Percentiles rank a stretch among this genome's conserved stretches.
Evolutionary conservation across 768 basidiomycete species (phyloP).

Genomic region (Russula brevipes): DNA sequence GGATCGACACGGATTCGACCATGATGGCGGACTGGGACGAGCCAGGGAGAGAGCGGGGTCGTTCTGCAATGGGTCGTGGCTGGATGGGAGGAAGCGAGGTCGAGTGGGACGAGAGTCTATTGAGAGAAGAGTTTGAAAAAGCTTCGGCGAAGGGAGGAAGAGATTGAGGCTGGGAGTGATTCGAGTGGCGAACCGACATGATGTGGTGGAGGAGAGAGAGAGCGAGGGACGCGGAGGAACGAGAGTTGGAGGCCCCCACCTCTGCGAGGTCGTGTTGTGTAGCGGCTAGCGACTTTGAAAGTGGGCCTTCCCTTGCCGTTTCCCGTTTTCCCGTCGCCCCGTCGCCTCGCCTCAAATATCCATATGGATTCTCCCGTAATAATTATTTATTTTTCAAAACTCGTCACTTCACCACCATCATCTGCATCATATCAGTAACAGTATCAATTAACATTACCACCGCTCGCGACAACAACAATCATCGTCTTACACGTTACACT

Average conservation of each 20-base stretch:
- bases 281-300: too few relatives aligned
- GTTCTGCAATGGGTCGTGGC: conserved; percentile 34
- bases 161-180: conserved; percentile 49
- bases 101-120: conserved; percentile 43
- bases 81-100: conserved; percentile 67
- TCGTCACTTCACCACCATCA: background rate
- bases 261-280: conserved; percentile 4
- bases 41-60: conserved; percentile 25
- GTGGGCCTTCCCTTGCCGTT: too few relatives aligned
- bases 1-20: conserved; percentile 21
- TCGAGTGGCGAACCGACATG: conserved; percentile 36
- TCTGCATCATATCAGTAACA: background rate
- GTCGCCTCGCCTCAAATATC: background rate
- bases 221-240: background rate
- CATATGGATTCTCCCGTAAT: background rate
- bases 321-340: too few relatives aligned
- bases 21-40: conserved; percentile 24
- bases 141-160: conserved; percentile 78
- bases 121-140: conserved; percentile 55
- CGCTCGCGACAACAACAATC: background rate
- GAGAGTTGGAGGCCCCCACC: background rate
- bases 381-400: background rate
- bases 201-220: conserved; percentile 5
- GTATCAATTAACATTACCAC: background rate
- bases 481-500: conserved; percentile 19